These are phyloP conservation scores for Multifurca ochricompacta DNA, from an alignment of 768 basidiomycete species.

Conservation along the genomic window DNA sequence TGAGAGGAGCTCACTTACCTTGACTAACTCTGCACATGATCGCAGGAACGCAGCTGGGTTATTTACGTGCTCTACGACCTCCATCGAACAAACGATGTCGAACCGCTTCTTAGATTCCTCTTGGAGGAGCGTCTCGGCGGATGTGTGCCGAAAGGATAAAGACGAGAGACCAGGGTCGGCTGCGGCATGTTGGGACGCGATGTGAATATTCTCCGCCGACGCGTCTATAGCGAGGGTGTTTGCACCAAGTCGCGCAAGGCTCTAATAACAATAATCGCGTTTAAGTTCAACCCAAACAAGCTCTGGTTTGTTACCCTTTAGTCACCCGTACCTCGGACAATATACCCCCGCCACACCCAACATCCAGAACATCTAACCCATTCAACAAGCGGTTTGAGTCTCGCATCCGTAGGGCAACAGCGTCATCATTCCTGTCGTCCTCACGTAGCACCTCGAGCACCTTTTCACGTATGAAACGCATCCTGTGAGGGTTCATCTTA, in stretches of 20 bases:
- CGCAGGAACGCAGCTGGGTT: constrained; percentile 79
- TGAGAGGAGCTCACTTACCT: constrained; percentile 41
- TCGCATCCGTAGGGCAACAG: constrained; percentile 25
- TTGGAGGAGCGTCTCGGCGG: constrained; percentile 66
- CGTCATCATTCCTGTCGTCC: constrained; percentile 30
- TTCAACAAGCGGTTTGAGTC: constrained; percentile 34
- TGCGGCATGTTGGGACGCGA: constrained; percentile 76
- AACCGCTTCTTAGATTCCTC: constrained; percentile 62
- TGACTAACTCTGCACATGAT: constrained; percentile 77
- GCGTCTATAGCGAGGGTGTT: constrained; percentile 91
- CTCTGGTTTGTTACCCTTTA: no score
- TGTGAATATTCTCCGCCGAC: constrained; percentile 75
- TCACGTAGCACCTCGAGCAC: constrained; percentile 55
- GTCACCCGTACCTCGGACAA: constrained; percentile 82
- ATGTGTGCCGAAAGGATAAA: constrained; percentile 61
- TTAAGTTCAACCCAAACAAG: no score
- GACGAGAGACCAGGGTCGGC: constrained; percentile 56
- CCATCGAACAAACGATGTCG: constrained; percentile 95
- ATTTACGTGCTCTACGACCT: constrained; percentile 96
- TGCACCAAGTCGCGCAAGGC: constrained; percentile 80
- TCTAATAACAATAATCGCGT: no score
- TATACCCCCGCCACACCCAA: constrained; percentile 94
- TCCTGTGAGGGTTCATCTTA: constrained; percentile 88
- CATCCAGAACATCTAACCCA: constrained; percentile 73
- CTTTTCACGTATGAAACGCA: constrained; percentile 77